Base-by-base conservation (phyloP, 2,329 filamentous ascomycete genomes). In the Drechslerella dactyloides region DNA sequence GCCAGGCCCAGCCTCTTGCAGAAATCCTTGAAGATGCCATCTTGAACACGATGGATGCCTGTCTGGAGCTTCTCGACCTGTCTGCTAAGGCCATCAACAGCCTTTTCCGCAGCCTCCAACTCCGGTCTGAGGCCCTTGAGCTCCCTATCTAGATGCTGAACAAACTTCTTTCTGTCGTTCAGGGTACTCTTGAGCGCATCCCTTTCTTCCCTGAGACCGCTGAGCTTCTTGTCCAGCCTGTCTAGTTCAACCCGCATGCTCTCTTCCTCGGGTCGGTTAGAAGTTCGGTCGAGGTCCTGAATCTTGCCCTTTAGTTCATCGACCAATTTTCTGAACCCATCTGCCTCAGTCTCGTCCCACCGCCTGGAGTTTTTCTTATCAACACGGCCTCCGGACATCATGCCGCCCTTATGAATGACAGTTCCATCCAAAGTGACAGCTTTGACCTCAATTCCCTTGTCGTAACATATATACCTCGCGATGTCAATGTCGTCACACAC, bases 371-470 rank as follows among this genome's bases (percentile, higher is more conserved):
- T 86, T 61, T 88, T 87, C 78, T 90, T 90, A 52, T 87, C 85
- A 30, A 91, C 89, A 73, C 92, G 89, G 75, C 94, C 94, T 83
- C 94, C 94, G 54, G 94, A 97, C 89, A 99, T 97, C 59, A 96
- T 84, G 77, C 94, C 94, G 51, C 90, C 92, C 79, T 97, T 97
- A 82, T 96, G 92, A 74, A 99, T 97, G 72, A 99, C 89, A 61
- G 89, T 93, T n/a, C 94, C 94, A 78, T 97, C 93, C 11, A 97
- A 81, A 0, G 93, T 96, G 11, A 99, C 93, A 3, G 93, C 93
- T 80, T 97, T 97, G 59, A 96, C 93, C 69, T 93, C 90, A 33
- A 97, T 88, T 33, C 86, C 88, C 74, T 87, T 89, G 65, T 90
- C 87, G 78, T 96, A 97, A 78, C 91, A 93, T 51, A 99, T 88